Evolutionary conservation across 192 early-diverging fungal species (phyloP), one percentile per base, ranked within the genome.

Genomic region (Coemansia sp.): DNA sequence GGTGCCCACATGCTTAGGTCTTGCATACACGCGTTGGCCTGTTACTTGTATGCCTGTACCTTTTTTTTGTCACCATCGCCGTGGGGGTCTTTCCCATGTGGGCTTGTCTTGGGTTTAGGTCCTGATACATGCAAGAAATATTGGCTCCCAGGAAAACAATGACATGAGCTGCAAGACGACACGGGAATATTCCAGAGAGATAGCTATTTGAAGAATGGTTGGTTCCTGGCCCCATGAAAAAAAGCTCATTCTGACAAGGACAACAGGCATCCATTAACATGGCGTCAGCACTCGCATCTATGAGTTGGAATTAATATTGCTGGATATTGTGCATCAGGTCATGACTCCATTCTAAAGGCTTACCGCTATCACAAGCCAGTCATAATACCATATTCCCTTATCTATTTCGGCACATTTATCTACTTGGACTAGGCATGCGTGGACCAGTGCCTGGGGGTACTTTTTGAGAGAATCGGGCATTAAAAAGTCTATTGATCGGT

Each of bases 1-100:
- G 16, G 12, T 34, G 33, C 57, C 57, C 57, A 36, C 57, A 60
- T 60, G 57, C 57, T 16, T 33, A 60, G 27, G 57, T 60, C 33
- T 60, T 60, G 57, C 18, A 60, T 60, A 16, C 57, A 60, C 36
- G 57, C 15, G 57, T 60, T 18, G 27, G 15, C 5, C 15, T 13
- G 33, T 33, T 60, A 33, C 57, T 33, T 60, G 13, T n/a, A 34
- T 34, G 57, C 7, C 2, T 60, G 31, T 60, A 34, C 31, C 57
- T 18, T 60, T 52, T n/a, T 52, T 57, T 57, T 60, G 29, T 33
- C 31, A 36, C 15, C 16, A 60, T 31, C 1, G 31, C 16, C 34
- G 57, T 33, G 33, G 31, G 57, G 3, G 3, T 36, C n/a, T 33
- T 7, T 31, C 33, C 16, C 57, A 33, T 18, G 57, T 31, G 57